phyloP scores from a whole-genome alignment of 1,139 yeast species.

The Candida freyschussii region DNA sequence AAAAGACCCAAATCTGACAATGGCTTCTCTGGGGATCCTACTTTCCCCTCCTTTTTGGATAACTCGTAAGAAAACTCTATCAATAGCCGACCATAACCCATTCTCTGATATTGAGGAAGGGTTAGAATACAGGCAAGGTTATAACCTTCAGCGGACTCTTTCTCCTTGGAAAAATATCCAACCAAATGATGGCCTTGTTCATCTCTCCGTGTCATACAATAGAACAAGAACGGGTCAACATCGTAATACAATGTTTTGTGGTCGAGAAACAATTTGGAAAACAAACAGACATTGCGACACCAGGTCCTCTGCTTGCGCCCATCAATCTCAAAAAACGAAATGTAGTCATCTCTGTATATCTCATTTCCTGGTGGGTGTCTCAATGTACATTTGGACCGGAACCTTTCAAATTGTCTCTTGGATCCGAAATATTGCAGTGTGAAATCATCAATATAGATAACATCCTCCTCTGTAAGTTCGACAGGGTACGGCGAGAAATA shows the following conservation, averaged over 20 bases:
- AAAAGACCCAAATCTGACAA: constrained; percentile 88
- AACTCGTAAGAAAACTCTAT: constrained; percentile 92
- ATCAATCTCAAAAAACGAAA: constrained; percentile 91
- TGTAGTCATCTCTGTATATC: constrained; percentile 81
- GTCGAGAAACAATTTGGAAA: constrained; percentile 85
- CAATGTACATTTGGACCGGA: constrained; percentile 77
- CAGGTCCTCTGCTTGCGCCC: constrained; percentile 94
- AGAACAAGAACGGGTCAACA: constrained; percentile 93
- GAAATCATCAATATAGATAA: constrained; percentile 85
- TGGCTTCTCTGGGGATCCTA: constrained; percentile 97
- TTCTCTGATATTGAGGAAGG: constrained; percentile 91
- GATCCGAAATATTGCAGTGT: constrained; percentile 87
- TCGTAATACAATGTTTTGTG: constrained; percentile 95
- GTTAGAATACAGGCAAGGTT: constrained; percentile 96
- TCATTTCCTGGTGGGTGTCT: constrained; percentile 98
- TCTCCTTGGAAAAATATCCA: constrained; percentile 95
- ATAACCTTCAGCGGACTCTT: constrained; percentile 92
- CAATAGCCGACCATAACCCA: constrained; percentile 86
- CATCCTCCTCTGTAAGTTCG: constrained; percentile 88
- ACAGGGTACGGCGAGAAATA: constrained; percentile 96
- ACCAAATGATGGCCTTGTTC: constrained; percentile 91
- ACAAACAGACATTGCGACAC: constrained; percentile 90
- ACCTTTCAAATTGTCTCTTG: constrained; percentile 84
- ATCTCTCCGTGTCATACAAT: constrained; percentile 88
- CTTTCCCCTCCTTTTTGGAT: constrained; percentile 79